Evolutionary conservation across 495 filamentous ascomycete genomes (phyloP).

Genomic region (Tirmania nivea): DNA sequence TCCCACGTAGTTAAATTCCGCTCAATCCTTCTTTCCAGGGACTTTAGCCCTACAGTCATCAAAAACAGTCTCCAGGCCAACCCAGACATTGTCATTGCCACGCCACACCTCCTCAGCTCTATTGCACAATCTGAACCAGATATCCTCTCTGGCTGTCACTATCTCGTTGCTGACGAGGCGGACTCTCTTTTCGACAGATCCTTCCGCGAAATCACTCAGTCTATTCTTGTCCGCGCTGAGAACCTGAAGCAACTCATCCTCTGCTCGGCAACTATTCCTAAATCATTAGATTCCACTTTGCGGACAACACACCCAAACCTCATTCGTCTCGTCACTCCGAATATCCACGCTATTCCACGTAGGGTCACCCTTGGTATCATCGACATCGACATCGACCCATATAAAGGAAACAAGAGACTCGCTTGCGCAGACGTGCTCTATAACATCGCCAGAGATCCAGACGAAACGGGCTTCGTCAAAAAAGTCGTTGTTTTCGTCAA

Average conservation of each 20-base stretch:
- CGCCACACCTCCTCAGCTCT: conserved; percentile 67
- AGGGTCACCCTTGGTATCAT: conserved; percentile 86
- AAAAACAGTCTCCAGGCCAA: conserved; percentile 55
- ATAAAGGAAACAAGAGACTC: conserved; percentile 69
- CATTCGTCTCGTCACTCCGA: conserved; percentile 68
- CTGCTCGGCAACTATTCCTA: conserved; percentile 90
- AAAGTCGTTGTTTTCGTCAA: conserved; percentile 96
- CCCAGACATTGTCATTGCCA: conserved; percentile 65
- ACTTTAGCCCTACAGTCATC: conserved; percentile 54
- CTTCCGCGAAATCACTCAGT: conserved; percentile 60
- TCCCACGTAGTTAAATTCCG: conserved; percentile 69
- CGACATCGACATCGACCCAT: conserved; percentile 71
- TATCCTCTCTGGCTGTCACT: conserved; percentile 62
- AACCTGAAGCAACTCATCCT: conserved; percentile 76
- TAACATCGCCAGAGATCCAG: conserved; percentile 65
- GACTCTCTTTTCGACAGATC: conserved; percentile 88
- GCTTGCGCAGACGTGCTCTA: conserved; percentile 90
- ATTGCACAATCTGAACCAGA: conserved; percentile 74
- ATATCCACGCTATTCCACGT: conserved; percentile 84
- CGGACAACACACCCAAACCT: conserved; percentile 62
- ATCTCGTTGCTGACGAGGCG: conserved; percentile 83
- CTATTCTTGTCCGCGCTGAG: conserved; percentile 57
- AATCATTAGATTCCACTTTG: conserved; percentile 65
- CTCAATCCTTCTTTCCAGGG: conserved; percentile 55
- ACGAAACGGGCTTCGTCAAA: conserved; percentile 42